Conservation (phyloP, 306 rosid species). For the Gynostemma pentaphyllum region DNA sequence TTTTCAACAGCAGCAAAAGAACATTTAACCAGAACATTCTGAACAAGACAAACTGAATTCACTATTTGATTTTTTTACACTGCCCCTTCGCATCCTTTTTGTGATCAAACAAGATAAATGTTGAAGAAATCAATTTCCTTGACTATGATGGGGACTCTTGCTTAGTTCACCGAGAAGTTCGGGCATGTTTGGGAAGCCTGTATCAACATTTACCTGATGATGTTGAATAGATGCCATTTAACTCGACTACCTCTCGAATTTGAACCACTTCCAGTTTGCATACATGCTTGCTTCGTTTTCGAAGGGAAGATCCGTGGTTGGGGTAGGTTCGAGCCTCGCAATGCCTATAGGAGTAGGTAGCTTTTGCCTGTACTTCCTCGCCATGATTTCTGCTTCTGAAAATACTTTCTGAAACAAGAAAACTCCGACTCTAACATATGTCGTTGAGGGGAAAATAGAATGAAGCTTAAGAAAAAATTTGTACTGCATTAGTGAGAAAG, state of each 20-base stretch:
- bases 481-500: slow-evolving; percentile 4
- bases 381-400: slow-evolving; percentile 73
- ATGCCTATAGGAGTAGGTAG: slow-evolving; percentile 25
- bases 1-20: too few relatives aligned
- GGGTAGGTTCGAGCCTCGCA: slow-evolving; percentile 18
- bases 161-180: not conserved
- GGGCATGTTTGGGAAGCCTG: not conserved
- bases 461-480: not conserved
- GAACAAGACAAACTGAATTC: too few relatives aligned
- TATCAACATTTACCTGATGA: too few relatives aligned
- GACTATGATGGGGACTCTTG: not conserved
- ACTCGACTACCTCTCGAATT: slow-evolving; percentile 37
- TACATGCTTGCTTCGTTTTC: slow-evolving; percentile 52
- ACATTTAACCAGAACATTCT: too few relatives aligned
- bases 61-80: too few relatives aligned
- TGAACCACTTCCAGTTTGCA: slow-evolving; percentile 90
- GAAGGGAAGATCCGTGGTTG: slow-evolving; percentile 28
- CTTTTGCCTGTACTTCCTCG: slow-evolving; percentile 59
- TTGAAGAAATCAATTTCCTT: not conserved
- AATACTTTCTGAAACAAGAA: slow-evolving; percentile 43
- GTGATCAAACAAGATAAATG: not conserved
- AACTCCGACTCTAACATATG: not conserved
- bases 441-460: not conserved
- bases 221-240: not conserved
- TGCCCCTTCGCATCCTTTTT: too few relatives aligned